Evolutionary conservation across 2,329 filamentous ascomycete species (phyloP).

Genomic region (Sporothrix dimorphospora): DNA sequence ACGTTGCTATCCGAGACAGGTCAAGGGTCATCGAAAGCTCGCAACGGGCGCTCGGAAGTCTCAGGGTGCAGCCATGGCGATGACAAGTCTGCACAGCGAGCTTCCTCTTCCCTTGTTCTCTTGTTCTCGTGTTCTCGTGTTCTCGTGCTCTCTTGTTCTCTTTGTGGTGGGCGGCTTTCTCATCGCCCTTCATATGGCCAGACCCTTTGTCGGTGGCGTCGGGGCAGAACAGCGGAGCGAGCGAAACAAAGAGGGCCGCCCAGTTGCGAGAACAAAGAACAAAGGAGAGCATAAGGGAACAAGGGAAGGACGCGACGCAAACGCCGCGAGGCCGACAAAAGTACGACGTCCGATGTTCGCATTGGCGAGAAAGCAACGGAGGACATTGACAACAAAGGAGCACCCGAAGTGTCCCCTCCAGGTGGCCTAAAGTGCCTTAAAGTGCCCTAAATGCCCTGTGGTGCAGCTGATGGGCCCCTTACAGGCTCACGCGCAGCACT

Average conservation of each 20-base stretch:
- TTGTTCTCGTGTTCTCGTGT: no score
- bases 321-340: not conserved
- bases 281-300: not conserved
- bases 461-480: not conserved
- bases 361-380: not conserved
- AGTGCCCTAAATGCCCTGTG: not conserved
- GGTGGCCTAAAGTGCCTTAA: not conserved
- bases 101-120: no score
- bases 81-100: no score
- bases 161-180: constrained; percentile 12
- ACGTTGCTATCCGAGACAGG: constrained; percentile 25
- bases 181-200: not conserved
- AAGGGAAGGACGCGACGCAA: not conserved
- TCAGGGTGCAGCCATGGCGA: constrained; percentile 6
- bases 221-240: not conserved
- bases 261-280: not conserved
- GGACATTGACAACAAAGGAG: not conserved
- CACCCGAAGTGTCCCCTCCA: not conserved
- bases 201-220: not conserved
- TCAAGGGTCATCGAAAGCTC: not conserved
- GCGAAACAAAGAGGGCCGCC: not conserved
- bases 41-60: not conserved
- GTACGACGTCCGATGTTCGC: no score
- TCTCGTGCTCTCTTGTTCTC: not conserved
- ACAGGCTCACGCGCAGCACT: not conserved